These are phyloP conservation scores for Alternaria rosae DNA, from an alignment of 2,329 filamentous ascomycete species.

Conservation along the genomic window DNA sequence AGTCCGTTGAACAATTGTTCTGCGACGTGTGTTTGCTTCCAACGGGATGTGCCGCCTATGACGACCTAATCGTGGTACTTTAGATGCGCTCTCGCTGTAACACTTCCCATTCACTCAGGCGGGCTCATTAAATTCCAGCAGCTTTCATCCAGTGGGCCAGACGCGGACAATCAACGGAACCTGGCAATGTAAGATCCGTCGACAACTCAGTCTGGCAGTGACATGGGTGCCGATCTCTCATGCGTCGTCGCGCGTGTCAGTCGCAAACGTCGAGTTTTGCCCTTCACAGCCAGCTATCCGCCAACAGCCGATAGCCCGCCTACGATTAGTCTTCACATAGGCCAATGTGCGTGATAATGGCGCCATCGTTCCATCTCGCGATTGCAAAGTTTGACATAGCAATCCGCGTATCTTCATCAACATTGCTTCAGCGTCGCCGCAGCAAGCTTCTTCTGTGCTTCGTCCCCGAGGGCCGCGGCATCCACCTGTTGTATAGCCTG, in stretches of 20 bases:
- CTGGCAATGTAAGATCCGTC: not conserved
- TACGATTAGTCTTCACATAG: not conserved
- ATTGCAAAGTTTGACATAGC: not conserved
- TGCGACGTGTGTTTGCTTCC: not conserved
- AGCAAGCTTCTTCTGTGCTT: slow-evolving; percentile 75
- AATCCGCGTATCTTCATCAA: slow-evolving; percentile 23
- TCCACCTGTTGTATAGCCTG: slow-evolving; percentile 81
- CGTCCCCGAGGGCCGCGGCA: slow-evolving; percentile 66
- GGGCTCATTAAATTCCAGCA: not conserved
- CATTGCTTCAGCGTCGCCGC: slow-evolving; percentile 69
- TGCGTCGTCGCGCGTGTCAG: not conserved
- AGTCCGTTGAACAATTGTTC: not conserved
- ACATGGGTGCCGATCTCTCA: not conserved
- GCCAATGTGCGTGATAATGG: not conserved
- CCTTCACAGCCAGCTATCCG: not conserved
- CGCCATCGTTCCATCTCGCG: not conserved
- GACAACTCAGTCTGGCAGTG: not conserved
- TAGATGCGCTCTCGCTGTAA: not conserved
- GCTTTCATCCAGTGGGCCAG: not conserved
- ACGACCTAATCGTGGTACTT: not conserved
- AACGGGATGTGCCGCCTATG: not conserved
- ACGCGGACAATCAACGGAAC: not conserved
- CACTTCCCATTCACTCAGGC: not conserved
- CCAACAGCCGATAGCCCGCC: not conserved
- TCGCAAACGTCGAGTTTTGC: not conserved